Conservation (phyloP, 345 rosid species). For the Acer yangbiense region DNA sequence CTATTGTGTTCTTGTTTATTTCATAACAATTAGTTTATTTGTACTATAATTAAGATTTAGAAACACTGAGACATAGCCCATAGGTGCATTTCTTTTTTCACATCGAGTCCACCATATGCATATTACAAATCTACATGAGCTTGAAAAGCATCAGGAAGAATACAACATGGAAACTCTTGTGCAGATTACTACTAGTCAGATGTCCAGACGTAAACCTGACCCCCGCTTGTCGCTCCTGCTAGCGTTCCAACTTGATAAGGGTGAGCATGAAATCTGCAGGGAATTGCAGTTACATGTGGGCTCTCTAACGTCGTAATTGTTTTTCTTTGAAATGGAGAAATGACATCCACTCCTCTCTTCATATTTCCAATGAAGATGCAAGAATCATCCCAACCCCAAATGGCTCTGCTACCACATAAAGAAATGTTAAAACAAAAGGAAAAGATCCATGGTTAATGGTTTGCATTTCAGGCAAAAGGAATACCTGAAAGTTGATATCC, state of each 20-base stretch:
- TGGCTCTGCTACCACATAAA: constrained; percentile 46
- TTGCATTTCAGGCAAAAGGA: constrained; percentile 10
- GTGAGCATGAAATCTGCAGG: constrained; percentile 71
- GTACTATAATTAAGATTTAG: too few species aligned
- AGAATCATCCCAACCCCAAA: constrained; percentile 97
- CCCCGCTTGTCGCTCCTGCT: constrained; percentile 73
- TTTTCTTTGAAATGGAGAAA: constrained; percentile 41
- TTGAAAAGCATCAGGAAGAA: background rate
- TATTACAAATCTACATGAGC: too few species aligned
- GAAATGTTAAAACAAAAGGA: background rate
- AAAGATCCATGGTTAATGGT: too few species aligned
- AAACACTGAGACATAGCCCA: too few species aligned
- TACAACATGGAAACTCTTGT: background rate
- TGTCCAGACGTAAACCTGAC: constrained; percentile 78
- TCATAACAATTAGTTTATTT: too few species aligned
- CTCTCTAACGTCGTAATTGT: constrained; percentile 42
- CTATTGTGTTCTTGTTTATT: too few species aligned
- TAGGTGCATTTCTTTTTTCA: too few species aligned
- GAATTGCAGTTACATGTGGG: constrained; percentile 57
- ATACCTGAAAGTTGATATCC: constrained; percentile 76
- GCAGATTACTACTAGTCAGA: constrained; percentile 25
- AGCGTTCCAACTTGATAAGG: constrained; percentile 64
- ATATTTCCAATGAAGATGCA: constrained; percentile 60
- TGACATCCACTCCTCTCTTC: constrained; percentile 66
- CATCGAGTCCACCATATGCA: too few species aligned